Base-by-base conservation (phyloP, 371 early-diverging fungal species). In the Parasitella parasitica region DNA sequence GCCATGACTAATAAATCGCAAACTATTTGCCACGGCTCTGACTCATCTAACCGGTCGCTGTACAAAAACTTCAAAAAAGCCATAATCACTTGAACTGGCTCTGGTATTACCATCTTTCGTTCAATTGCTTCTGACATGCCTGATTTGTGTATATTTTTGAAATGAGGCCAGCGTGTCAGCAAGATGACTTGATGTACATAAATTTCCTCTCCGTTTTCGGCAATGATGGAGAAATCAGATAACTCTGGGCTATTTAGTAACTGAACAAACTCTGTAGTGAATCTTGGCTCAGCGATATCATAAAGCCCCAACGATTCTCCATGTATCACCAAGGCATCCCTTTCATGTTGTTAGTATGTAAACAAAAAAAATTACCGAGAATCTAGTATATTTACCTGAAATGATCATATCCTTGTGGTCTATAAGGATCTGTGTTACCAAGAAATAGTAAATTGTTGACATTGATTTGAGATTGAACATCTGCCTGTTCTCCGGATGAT, bases 131-230 rank as follows among this genome's bases (percentile, higher is more conserved):
- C 89, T 9, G 71, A 73, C 87, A 86, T 86, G 24, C 87, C 87
- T 0, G 82, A 80, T 35, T 78, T 76, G 56, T 78, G 64, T 12
- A 69, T 41, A 58, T 83, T 84, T 38, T 70, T 61, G 59, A 88
- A 89, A 58, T 87, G 85, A 0, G 88, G 82, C 89, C 89, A 89
- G 15, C 89, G 81, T 7, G 86, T 70, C 41, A 82, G 67, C 2
- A 89, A 66, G n/a, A 89, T 76, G 57, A 86, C 80, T 54, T 80
- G 76, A 48, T 89, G 89, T 3, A 80, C 88, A 38, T 77, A 73
- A 26, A 89, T 82, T 41, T 74, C 70, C 57, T 55, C 67, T 6
- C 69, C 76, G 67, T 70, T 71, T 20, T 64, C 69, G 35, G 67
- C 78, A 24, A 63, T 63, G 27, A 88, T 78, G 0, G 72, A 70